Conservation (phyloP, 116 monocot species). For the Phalaenopsis hybrid region DNA sequence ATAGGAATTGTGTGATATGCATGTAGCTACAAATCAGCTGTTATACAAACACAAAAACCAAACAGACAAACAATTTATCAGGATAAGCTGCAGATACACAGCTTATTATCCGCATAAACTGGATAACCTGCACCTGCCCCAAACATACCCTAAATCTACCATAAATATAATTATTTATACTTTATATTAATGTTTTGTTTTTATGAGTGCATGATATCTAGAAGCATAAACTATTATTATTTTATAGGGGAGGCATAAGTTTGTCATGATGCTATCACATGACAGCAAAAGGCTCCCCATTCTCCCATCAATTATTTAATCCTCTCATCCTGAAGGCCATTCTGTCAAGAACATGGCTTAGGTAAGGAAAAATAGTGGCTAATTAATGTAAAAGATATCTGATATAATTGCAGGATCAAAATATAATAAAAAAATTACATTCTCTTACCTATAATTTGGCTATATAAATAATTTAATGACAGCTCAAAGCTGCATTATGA, state of each 20-base stretch:
- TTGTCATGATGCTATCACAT: not conserved
- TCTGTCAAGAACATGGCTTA: constrained; percentile 5
- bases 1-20: too few species aligned
- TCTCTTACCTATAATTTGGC: not conserved
- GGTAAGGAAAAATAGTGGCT: not conserved
- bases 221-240: too few species aligned
- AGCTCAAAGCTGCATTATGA: not conserved
- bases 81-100: too few species aligned
- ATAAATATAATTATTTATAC: not conserved
- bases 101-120: too few species aligned
- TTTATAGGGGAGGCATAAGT: not conserved
- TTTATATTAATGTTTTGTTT: not conserved
- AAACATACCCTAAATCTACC: too few species aligned
- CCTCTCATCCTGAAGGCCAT: not conserved
- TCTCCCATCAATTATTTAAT: not conserved
- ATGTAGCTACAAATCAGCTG: too few species aligned
- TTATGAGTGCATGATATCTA: not conserved
- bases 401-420: not conserved
- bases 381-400: not conserved
- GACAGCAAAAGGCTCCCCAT: not conserved
- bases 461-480: not conserved
- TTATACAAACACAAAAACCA: too few species aligned
- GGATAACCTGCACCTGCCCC: too few species aligned
- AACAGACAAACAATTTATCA: too few species aligned
- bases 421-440: not conserved